Percentiles rank a stretch among this genome's conserved stretches.
Conservation (phyloP, 176 grass and related monocot species). For the Olyra latifolia region DNA sequence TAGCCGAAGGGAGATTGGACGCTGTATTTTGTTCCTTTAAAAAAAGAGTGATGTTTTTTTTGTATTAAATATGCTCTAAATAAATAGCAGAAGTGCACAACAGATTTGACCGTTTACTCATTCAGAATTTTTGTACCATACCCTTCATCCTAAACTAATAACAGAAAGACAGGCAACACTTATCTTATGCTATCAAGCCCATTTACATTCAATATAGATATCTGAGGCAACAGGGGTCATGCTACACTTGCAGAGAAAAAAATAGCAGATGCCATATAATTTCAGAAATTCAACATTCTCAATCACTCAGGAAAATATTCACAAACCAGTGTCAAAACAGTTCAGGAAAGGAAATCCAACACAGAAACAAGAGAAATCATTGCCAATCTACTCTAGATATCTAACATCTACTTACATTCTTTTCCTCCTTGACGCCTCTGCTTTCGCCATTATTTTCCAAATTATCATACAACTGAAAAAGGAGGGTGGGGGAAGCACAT, state of each 20-base stretch:
- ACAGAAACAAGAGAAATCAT: neutral
- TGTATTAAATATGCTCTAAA: neutral
- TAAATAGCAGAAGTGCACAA: neutral
- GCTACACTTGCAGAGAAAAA: neutral
- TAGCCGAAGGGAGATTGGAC: neutral
- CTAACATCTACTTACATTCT: constrained; percentile 18
- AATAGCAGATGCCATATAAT: neutral
- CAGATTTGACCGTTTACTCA: neutral
- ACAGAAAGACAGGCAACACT: neutral
- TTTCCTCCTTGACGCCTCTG: neutral
- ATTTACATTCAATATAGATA: neutral
- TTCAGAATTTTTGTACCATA: neutral
- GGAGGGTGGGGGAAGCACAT: neutral
- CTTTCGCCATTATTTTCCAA: neutral
- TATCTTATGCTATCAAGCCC: neutral
- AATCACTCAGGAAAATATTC: neutral
- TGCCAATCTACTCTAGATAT: neutral
- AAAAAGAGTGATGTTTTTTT: neutral
- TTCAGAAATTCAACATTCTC: neutral
- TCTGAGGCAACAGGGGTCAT: neutral
- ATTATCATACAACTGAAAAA: constrained; percentile 35
- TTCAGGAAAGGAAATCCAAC: constrained; percentile 4
- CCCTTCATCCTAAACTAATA: neutral
- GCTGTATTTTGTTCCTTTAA: neutral
- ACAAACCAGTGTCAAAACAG: too few relatives aligned